Conservation (phyloP, 2,329 filamentous ascomycete genomes). For the Penicillium sp. region DNA sequence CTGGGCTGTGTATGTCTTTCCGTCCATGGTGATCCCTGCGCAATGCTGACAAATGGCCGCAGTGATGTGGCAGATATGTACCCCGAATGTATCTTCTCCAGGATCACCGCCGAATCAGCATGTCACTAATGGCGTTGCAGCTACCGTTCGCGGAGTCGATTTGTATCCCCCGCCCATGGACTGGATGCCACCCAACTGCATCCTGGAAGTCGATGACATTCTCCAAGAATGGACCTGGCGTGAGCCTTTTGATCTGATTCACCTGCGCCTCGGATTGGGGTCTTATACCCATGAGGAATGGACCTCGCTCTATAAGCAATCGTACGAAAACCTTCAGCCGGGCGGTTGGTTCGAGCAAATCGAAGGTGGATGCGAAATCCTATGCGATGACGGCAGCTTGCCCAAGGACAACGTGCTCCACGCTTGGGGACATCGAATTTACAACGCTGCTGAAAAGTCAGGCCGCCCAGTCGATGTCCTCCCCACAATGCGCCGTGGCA, state of each 20-base stretch:
- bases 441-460: constrained; percentile 10
- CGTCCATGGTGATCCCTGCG: neutral
- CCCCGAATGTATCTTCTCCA: neutral
- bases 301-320: constrained; percentile 1
- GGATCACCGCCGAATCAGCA: neutral
- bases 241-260: constrained; percentile 16
- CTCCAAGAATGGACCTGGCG: constrained; percentile 12
- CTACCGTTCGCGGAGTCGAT: constrained; percentile 12
- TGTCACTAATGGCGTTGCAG: neutral
- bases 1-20: constrained; percentile 3
- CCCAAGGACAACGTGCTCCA: constrained; percentile 1
- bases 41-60: neutral
- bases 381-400: neutral
- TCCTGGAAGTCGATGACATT: constrained; percentile 18
- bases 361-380: constrained; percentile 1
- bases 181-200: constrained; percentile 19
- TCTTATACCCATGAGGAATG: neutral
- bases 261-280: constrained; percentile 7
- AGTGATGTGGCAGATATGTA: constrained; percentile 4
- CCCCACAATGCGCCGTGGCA: constrained; percentile 12
- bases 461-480: constrained; percentile 16
- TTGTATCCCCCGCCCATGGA: constrained; percentile 12
- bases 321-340: constrained; percentile 1
- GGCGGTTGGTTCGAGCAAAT: constrained; percentile 3
- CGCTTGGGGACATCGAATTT: constrained; percentile 7